Percentiles rank a stretch among this genome's conserved stretches.
phyloP scores from a whole-genome alignment of 352 stramenopile genomes.

The Aphanomyces astaci region DNA sequence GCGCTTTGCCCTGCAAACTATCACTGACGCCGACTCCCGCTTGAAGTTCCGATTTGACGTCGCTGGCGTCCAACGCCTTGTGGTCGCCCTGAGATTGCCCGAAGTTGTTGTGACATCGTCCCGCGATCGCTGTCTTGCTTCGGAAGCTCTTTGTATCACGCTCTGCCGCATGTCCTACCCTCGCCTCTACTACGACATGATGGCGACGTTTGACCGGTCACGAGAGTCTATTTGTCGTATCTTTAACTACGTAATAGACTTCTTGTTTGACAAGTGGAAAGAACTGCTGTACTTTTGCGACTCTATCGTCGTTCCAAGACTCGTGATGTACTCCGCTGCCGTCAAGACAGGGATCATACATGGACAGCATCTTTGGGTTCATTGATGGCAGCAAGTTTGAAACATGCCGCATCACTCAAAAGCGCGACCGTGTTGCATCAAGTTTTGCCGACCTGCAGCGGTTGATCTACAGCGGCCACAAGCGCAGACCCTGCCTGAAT shows the following conservation, averaged over 20 bases:
- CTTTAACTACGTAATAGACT: background rate
- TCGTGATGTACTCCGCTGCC: too few species aligned
- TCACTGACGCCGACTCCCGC: background rate
- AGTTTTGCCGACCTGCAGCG: background rate
- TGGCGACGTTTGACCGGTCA: background rate
- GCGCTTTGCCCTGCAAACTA: background rate
- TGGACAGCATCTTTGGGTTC: constrained; percentile 10
- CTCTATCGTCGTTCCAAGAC: too few species aligned
- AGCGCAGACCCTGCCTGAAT: background rate
- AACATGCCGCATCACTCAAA: constrained; percentile 5
- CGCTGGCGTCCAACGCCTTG: background rate
- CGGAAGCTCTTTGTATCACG: background rate
- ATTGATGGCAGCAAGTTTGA: constrained; percentile 17
- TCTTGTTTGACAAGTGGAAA: background rate
- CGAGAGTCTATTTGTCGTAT: background rate
- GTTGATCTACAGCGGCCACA: background rate
- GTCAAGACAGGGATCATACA: background rate
- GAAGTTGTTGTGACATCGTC: background rate
- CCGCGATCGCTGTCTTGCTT: background rate
- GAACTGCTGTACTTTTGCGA: background rate
- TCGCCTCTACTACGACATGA: background rate
- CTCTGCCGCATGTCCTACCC: background rate
- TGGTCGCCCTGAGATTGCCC: background rate
- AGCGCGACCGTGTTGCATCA: too few species aligned
- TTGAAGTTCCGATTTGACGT: background rate